Evolutionary conservation across 768 basidiomycete genomes (phyloP).

Genomic region (Mycena galopus): DNA sequence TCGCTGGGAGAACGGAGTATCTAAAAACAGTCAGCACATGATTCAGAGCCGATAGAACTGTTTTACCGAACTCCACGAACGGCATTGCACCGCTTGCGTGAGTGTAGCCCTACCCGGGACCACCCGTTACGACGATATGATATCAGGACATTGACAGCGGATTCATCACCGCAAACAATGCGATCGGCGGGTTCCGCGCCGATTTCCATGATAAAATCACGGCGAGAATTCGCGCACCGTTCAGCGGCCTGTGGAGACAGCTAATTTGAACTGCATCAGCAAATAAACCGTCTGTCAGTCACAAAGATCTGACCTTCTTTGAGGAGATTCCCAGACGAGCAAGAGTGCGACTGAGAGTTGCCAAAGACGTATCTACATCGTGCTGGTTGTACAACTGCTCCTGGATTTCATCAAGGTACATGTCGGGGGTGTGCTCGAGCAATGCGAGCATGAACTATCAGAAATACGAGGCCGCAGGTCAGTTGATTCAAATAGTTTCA

Average conservation of each 20-base stretch:
- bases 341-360: neutral
- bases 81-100: slow-evolving; percentile 8
- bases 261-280: neutral
- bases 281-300: neutral
- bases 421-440: slow-evolving; percentile 34
- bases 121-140: slow-evolving; percentile 26
- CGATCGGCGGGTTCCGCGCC: slow-evolving; percentile 25
- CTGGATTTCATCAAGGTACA: slow-evolving; percentile 19
- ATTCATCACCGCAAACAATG: slow-evolving; percentile 30
- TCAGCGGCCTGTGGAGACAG: neutral
- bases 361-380: neutral
- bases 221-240: neutral
- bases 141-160: slow-evolving; percentile 25
- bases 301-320: neutral
- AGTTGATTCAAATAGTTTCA: neutral
- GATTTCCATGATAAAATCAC: slow-evolving; percentile 19
- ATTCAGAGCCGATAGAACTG: neutral
- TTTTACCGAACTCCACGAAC: slow-evolving; percentile 5
- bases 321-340: slow-evolving; percentile 1
- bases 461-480: neutral
- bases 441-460: slow-evolving; percentile 33
- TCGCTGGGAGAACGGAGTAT: slow-evolving; percentile 36
- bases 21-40: neutral
- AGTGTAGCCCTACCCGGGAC: slow-evolving; percentile 13
- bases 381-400: slow-evolving; percentile 6